Evolutionary conservation across 75 land plant species (phyloP).

Genomic region (Picea sitchensis): DNA sequence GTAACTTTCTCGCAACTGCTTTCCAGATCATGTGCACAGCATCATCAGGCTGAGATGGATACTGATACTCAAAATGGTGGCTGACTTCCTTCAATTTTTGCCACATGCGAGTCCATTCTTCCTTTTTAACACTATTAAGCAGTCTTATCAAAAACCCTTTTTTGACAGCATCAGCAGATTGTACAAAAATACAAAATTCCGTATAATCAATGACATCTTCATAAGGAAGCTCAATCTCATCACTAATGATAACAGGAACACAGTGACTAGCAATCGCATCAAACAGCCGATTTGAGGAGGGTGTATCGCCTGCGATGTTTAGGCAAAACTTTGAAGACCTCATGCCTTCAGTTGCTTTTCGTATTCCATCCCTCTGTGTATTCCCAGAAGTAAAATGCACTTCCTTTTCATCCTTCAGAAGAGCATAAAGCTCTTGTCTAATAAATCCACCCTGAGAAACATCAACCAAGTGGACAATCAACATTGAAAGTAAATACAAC

Average conservation of each 20-base stretch:
- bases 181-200: constrained; percentile 76
- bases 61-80: constrained; percentile 63
- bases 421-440: constrained; percentile 80
- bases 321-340: constrained; percentile 85
- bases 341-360: constrained; percentile 71
- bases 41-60: constrained; percentile 67
- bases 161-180: constrained; percentile 56
- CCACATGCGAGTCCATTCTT: constrained; percentile 84
- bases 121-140: constrained; percentile 43
- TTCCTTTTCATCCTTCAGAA: constrained; percentile 75
- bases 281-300: constrained; percentile 90
- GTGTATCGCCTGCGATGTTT: constrained; percentile 92
- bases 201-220: constrained; percentile 86
- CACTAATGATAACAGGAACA: constrained; percentile 86
- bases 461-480: not conserved
- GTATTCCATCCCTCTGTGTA: constrained; percentile 51
- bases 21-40: constrained; percentile 95
- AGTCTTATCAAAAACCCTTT: constrained; percentile 58
- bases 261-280: constrained; percentile 90
- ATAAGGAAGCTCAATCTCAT: constrained; percentile 88
- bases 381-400: constrained; percentile 82
- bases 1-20: constrained; percentile 57
- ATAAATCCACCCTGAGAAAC: constrained; percentile 73
- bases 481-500: not conserved
- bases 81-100: constrained; percentile 51